Evolutionary conservation across 2,329 filamentous ascomycete genomes (phyloP).

Genomic region (Aspergillus sp.): DNA sequence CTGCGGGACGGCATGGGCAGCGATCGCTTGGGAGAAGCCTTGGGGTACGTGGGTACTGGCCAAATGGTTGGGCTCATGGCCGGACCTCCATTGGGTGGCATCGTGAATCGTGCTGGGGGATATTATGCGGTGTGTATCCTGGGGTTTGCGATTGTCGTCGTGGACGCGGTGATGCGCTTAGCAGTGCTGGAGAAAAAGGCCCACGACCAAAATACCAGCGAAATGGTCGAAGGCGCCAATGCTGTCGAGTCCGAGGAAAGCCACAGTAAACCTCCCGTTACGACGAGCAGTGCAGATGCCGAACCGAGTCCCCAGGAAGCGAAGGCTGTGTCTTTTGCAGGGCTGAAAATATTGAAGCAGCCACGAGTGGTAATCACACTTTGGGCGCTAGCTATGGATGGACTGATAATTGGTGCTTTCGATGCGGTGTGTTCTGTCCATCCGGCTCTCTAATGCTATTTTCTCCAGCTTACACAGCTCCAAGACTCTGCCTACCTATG

Average conservation of each 20-base stretch:
- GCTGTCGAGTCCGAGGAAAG: not conserved
- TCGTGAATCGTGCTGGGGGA: slow-evolving; percentile 59
- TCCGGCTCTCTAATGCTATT: not conserved
- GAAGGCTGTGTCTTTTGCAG: not conserved
- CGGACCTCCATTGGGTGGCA: slow-evolving; percentile 58
- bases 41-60: slow-evolving; percentile 57
- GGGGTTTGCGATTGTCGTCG: slow-evolving; percentile 51
- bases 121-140: slow-evolving; percentile 59
- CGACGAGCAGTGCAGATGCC: not conserved
- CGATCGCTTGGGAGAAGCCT: slow-evolving; percentile 58
- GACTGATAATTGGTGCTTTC: slow-evolving; percentile 10
- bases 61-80: slow-evolving; percentile 56
- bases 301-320: not conserved
- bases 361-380: slow-evolving; percentile 6
- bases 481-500: slow-evolving; percentile 51
- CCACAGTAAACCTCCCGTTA: not conserved
- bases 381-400: slow-evolving; percentile 3
- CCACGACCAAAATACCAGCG: slow-evolving; percentile 28
- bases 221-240: not conserved
- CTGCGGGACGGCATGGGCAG: slow-evolving; percentile 58
- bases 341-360: not conserved
- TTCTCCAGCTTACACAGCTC: slow-evolving; percentile 10
- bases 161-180: slow-evolving; percentile 62
- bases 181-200: slow-evolving; percentile 61
- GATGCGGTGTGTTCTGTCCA: slow-evolving; percentile 29